Conservation (phyloP, 768 basidiomycete genomes). For the Clavaria fumosa region DNA sequence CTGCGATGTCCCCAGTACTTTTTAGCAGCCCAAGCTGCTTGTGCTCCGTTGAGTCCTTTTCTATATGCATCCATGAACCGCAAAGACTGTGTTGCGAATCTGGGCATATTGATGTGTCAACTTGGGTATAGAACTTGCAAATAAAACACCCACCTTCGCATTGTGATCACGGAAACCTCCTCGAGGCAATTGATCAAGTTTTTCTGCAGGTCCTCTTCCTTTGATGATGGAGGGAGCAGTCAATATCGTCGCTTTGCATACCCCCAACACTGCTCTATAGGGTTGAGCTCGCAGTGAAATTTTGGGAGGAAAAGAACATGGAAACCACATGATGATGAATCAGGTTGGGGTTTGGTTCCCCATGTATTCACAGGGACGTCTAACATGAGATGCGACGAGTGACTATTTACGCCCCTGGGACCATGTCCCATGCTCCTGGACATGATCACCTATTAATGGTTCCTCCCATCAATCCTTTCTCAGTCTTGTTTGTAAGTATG, state of each 20-base stretch:
- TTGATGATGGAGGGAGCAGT: constrained; percentile 12
- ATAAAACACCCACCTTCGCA: constrained; percentile 8
- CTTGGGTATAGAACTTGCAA: no score
- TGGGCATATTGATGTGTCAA: not conserved
- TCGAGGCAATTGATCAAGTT: constrained; percentile 20
- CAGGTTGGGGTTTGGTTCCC: no score
- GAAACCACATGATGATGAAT: no score
- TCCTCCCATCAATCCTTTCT: no score
- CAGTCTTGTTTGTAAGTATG: no score
- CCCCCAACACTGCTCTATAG: constrained; percentile 24
- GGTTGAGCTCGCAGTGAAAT: constrained; percentile 23
- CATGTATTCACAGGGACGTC: no score
- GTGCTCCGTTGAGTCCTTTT: constrained; percentile 10
- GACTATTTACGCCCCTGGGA: no score
- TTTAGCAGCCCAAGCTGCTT: constrained; percentile 15
- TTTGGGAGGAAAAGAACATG: constrained; percentile 16
- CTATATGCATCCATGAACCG: constrained; percentile 13
- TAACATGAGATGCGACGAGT: no score
- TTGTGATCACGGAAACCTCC: constrained; percentile 13
- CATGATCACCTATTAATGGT: no score
- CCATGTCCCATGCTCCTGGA: no score
- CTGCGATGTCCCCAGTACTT: constrained; percentile 12
- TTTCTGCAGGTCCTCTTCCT: constrained; percentile 18
- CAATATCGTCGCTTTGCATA: constrained; percentile 17
- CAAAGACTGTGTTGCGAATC: not conserved